Evolutionary conservation across 1,284 basidiomycete genomes (phyloP), one percentile per base, ranked within the genome.

Genomic region (Ganoderma multipileum): DNA sequence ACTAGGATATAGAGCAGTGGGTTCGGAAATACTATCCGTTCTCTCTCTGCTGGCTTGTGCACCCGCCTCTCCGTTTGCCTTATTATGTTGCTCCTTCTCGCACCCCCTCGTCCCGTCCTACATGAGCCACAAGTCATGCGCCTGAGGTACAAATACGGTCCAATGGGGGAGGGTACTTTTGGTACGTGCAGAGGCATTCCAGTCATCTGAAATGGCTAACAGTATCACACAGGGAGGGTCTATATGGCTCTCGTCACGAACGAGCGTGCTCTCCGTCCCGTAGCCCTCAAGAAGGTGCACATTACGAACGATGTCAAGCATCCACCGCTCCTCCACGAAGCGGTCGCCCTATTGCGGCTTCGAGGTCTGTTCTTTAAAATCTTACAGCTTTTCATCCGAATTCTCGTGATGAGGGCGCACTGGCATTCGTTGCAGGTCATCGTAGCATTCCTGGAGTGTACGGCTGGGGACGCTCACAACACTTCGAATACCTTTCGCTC

Each of bases 231-330:
- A 50, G 47, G 23, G n/a, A 50, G 47, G 47, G 47, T 50, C 0
- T 50, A 50, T 23, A 50, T 50, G n/a, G 47, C 47, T 9, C n/a
- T 50, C n/a, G 47, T 50, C 9, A 50, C 47, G 1, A 50, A 50
- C n/a, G 47, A 50, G 47, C 11, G 9, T 50, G n/a, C n/a, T 50
- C 7, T 26, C 20, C 47, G 47, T 23, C 47, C 47, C n/a, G 23
- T 50, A 11, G 47, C 47, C 47, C 47, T 50, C 47, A 50, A 50
- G n/a, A 50, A 50, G 47, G 47, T 50, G 23, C 47, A 50, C 47
- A 50, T 26, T 23, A 26, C 47, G 20, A 26, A 26, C 9, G 9
- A 50, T 3, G 47, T 26, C 47, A 26, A 11, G 11, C 9, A 50
- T 23, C 47, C 47, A 0, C 23, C 23, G 12, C 47, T 50, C 47